phyloP scores from a whole-genome alignment of 2,329 filamentous ascomycete species.

The Stemphylium lycopersici region DNA sequence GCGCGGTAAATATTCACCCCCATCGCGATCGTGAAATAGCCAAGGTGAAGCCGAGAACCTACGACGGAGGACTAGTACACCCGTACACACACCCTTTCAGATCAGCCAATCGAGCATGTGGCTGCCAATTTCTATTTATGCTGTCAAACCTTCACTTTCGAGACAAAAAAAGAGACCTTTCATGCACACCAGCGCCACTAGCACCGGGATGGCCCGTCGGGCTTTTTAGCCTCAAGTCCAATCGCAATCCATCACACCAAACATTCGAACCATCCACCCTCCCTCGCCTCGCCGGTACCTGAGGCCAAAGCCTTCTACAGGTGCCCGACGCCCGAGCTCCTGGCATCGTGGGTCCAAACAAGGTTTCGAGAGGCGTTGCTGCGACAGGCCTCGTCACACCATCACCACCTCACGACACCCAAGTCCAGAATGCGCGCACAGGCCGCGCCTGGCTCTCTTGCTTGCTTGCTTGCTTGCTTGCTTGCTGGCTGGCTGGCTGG shows the following conservation, averaged over 20 bases:
- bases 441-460: no score
- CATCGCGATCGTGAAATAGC: neutral
- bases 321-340: neutral
- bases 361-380: constrained; percentile 15
- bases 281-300: neutral
- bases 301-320: neutral
- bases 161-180: constrained; percentile 3
- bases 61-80: neutral
- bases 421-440: neutral
- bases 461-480: no score
- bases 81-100: neutral
- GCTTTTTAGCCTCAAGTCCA: neutral
- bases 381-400: constrained; percentile 17
- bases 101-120: neutral
- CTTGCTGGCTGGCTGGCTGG: no score
- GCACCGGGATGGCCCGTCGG: neutral
- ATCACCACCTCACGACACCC: constrained; percentile 2
- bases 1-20: no score
- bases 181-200: constrained; percentile 5
- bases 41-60: no score
- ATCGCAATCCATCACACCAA: neutral
- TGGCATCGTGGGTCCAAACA: constrained; percentile 7
- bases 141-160: neutral
- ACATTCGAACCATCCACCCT: constrained; percentile 4
- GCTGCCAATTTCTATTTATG: neutral